A percentile compares a stretch with the other conserved stretches of the same genome.
These are phyloP conservation scores for Calonectria pseudoturangicola DNA, from an alignment of 2,329 filamentous ascomycete genomes.

Conservation along the genomic window DNA sequence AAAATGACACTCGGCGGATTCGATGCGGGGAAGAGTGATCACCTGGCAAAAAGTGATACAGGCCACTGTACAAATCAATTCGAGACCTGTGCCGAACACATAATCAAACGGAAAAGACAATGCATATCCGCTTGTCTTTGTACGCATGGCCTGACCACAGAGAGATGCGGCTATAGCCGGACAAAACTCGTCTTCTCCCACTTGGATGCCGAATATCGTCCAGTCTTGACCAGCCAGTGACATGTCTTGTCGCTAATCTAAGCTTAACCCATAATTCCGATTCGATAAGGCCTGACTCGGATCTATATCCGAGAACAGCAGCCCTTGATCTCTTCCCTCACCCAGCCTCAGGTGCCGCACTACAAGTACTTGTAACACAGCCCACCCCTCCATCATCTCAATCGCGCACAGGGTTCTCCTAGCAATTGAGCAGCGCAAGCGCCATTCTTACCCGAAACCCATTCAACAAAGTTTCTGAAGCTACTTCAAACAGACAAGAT, in stretches of 20 bases:
- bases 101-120: neutral
- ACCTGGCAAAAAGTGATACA: neutral
- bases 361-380: slow-evolving; percentile 16
- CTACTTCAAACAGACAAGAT: neutral
- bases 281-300: neutral
- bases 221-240: neutral
- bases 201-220: neutral
- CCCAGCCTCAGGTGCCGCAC: neutral
- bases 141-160: slow-evolving; percentile 8
- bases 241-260: slow-evolving; percentile 1
- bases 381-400: neutral
- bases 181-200: neutral
- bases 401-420: neutral
- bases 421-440: neutral
- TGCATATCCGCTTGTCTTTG: neutral
- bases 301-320: slow-evolving; percentile 12
- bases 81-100: neutral
- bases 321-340: neutral
- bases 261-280: neutral
- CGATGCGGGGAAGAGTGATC: slow-evolving; percentile 13
- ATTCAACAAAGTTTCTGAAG: neutral
- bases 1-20: slow-evolving; percentile 21
- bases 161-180: slow-evolving; percentile 1
- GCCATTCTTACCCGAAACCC: too few relatives aligned
- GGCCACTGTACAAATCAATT: neutral